Percentiles rank a stretch among this genome's conserved stretches.
Evolutionary conservation across 495 filamentous ascomycete genomes (phyloP).

Genomic region (Lophium mytilinum): DNA sequence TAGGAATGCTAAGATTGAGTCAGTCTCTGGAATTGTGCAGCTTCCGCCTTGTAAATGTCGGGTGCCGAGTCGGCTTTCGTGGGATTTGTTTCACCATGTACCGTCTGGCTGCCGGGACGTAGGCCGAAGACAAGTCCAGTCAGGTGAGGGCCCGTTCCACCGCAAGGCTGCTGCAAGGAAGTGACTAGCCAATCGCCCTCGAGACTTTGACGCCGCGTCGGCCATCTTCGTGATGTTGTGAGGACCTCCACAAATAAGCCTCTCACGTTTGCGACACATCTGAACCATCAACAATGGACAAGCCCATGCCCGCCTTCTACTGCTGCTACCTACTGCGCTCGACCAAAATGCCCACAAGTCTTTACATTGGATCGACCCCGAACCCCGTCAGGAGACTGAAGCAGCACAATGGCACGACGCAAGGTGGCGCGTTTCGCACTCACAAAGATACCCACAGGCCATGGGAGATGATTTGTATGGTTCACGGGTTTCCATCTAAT

Average conservation of each 20-base stretch:
- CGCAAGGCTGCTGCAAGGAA: neutral
- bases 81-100: too few species aligned
- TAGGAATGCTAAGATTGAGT: too few species aligned
- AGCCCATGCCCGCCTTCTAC: constrained; percentile 62
- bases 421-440: constrained; percentile 74
- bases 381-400: constrained; percentile 70
- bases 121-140: too few species aligned
- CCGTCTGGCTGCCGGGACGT: too few species aligned
- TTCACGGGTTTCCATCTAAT: constrained; percentile 80
- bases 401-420: constrained; percentile 79
- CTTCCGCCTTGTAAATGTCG: too few species aligned
- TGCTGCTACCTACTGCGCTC: constrained; percentile 86
- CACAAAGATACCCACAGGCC: constrained; percentile 52
- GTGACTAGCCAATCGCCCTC: neutral
- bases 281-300: constrained; percentile 17
- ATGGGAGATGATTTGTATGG: constrained; percentile 88
- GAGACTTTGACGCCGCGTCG: too few species aligned
- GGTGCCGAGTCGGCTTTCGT: too few species aligned
- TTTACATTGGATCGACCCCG: constrained; percentile 90
- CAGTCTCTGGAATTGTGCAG: too few species aligned
- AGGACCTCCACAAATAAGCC: too few species aligned
- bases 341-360: constrained; percentile 49
- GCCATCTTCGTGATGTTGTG: neutral
- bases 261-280: neutral
- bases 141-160: neutral